Evolutionary conservation across 176 grass and related monocot genomes (phyloP), one percentile per base, ranked within the genome.

Genomic region (Olyra latifolia): DNA sequence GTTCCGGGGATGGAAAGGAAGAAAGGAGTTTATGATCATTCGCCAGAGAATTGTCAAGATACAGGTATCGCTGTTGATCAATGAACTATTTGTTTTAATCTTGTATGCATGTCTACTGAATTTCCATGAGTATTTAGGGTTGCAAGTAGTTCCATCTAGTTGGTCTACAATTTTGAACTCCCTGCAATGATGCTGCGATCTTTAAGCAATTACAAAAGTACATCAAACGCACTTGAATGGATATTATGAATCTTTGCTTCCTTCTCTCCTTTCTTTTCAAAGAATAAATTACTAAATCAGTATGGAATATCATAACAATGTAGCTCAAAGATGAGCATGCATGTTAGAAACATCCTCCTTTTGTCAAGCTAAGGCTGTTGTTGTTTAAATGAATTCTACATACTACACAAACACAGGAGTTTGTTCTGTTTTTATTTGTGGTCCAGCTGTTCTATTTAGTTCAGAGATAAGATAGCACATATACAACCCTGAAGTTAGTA

Each of bases 1-100:
- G 65, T 97, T 93, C 78, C 83, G 94, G 54, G 94, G 94, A 71
- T 97, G 94, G 91, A 97, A 91, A 78, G 91, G 91, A 76, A 87
- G 86, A 82, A 97, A 91, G 62, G 91, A 91, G 13, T 97, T 97
- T 79, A 82, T 97, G 83, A 87, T 91, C 46, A 83, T 91, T 87
- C 86, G 91, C 32, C 94, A 97, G 69, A 85, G 88, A 63, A 89
- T 97, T 68, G 91, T 97, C 69, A 97, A 97, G 73, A 53, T 97
- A 54, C 94, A 97, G 94, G 94, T 97, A 79, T 47, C 0, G 1
- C 77, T 75, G 15, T 56, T 47, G 20, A 54, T 48, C 32, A 67
- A 75, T 46, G 61, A 16, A 40, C 3, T 2, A 27, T 56, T 82
- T 76, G 19, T 58, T 5, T 59, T 60, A 39, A 35, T 35, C n/a